Evolutionary conservation across 176 grass and related monocot genomes (phyloP), one percentile per base, ranked within the genome.

Genomic region (Puccinellia tenuiflora): DNA sequence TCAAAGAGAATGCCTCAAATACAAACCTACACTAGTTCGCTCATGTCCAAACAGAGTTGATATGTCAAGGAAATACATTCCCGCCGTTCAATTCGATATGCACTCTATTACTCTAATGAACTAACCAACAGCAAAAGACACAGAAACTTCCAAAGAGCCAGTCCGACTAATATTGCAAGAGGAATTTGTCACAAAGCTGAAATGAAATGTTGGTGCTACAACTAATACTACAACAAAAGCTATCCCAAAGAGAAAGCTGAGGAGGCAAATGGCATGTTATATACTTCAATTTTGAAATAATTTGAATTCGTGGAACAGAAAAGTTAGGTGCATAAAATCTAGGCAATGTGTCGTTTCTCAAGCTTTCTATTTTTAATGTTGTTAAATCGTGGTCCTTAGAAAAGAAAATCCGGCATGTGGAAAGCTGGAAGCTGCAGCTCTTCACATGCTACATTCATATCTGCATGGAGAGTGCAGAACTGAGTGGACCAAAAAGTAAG

Each of bases 1-100:
- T 13, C 77, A 79, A 65, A 79, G 40, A 22, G 60, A 46, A 79
- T 48, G 26, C 46, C 43, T 79, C 25, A 79, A n/a, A 62, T 29
- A 47, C 26, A 64, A 48, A n/a, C 59, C 37, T 0, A 60, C 10
- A 30, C 17, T 73, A 14, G 37, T 72, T 83, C 14, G 3, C 7
- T 59, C 47, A 70, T 71, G 51, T 20, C 64, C 9, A 71, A 35
- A 78, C 21, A 61, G 65, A 33, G 64, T 16, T 60, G 26, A 37
- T 61, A 61, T 61, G 21, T 61, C 57, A 11, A 28, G 57, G 57
- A 61, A 61, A 61, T 61, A 61, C 25, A 29, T 61, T 29, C 57
- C 25, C 25, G 0, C 5, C 57, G 5, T 61, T 35, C 17, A 11
- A 37, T 70, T 78, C 34, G 10, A 21, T 42, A 70, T 30, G 48